Evolutionary conservation across 2,329 filamentous ascomycete genomes (phyloP).

Genomic region (Penicillium sp.): DNA sequence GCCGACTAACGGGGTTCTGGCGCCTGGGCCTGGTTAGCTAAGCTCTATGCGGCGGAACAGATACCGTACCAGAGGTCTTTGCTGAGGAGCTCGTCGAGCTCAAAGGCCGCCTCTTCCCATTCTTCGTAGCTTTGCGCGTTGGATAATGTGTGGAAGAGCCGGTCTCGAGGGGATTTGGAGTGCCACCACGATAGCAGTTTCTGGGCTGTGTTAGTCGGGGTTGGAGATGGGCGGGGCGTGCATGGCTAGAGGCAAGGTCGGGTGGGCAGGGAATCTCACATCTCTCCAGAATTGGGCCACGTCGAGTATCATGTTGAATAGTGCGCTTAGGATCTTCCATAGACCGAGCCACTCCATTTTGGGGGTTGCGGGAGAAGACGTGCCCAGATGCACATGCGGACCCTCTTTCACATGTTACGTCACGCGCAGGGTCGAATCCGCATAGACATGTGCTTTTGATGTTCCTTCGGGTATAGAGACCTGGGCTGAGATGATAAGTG

Average conservation of each 20-base stretch:
- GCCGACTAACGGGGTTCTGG: conserved; percentile 74
- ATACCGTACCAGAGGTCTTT: conserved; percentile 71
- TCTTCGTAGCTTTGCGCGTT: conserved; percentile 75
- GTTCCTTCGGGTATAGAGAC: not conserved
- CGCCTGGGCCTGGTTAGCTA: conserved; percentile 58
- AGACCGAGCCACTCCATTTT: conserved; percentile 21
- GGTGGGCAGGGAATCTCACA: conserved; percentile 41
- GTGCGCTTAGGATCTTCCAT: conserved; percentile 32
- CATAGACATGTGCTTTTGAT: not conserved
- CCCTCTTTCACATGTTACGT: conserved; percentile 28
- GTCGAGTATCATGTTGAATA: conserved; percentile 63
- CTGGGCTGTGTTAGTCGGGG: conserved; percentile 49
- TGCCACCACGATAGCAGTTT: conserved; percentile 69
- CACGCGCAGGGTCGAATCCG: not conserved
- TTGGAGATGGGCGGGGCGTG: not conserved
- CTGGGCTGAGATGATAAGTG: not conserved
- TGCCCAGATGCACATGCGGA: conserved; percentile 1
- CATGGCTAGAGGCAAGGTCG: not conserved
- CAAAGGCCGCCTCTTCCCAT: conserved; percentile 81
- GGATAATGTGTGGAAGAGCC: conserved; percentile 66
- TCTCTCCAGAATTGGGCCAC: conserved; percentile 65
- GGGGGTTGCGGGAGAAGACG: not conserved
- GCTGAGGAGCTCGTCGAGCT: conserved; percentile 79
- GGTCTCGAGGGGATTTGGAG: conserved; percentile 63
- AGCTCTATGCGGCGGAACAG: not conserved